Percentiles rank a stretch among this genome's conserved stretches.
Evolutionary conservation across 345 rosid species (phyloP).

Genomic region (Cardiospermum halicacabum): DNA sequence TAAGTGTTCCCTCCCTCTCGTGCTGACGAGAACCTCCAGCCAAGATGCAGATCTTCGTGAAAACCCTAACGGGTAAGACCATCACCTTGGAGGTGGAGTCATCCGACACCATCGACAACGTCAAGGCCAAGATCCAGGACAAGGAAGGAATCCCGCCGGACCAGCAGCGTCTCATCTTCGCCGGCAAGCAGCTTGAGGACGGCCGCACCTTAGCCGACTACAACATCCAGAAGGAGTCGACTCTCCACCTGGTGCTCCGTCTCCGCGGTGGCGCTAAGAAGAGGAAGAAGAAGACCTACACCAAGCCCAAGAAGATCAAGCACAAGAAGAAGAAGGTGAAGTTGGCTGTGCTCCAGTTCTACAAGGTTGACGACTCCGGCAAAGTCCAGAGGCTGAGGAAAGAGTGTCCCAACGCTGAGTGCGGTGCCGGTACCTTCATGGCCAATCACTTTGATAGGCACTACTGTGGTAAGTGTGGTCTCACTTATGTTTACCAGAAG

Average conservation of each 20-base stretch:
- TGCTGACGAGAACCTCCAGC: not conserved
- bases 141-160: conserved; percentile 64
- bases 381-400: conserved; percentile 62
- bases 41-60: conserved; percentile 75
- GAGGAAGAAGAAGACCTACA: conserved; percentile 74
- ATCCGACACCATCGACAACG: conserved; percentile 64
- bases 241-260: conserved; percentile 48
- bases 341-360: conserved; percentile 61
- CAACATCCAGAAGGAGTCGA: conserved; percentile 55
- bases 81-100: conserved; percentile 68
- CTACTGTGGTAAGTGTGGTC: conserved; percentile 74
- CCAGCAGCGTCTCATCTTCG: conserved; percentile 67
- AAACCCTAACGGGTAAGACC: conserved; percentile 76
- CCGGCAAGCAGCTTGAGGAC: conserved; percentile 69
- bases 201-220: conserved; percentile 51
- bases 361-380: conserved; percentile 59
- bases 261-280: conserved; percentile 54
- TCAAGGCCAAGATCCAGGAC: conserved; percentile 70
- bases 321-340: conserved; percentile 69
- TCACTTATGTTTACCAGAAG: conserved; percentile 64
- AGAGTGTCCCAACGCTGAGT: conserved; percentile 60
- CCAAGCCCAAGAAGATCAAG: conserved; percentile 71
- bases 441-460: conserved; percentile 70
- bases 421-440: conserved; percentile 71
- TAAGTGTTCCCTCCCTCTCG: not conserved